Base-by-base conservation (phyloP, 208 protist species). In the Leishmania lainsoni region DNA sequence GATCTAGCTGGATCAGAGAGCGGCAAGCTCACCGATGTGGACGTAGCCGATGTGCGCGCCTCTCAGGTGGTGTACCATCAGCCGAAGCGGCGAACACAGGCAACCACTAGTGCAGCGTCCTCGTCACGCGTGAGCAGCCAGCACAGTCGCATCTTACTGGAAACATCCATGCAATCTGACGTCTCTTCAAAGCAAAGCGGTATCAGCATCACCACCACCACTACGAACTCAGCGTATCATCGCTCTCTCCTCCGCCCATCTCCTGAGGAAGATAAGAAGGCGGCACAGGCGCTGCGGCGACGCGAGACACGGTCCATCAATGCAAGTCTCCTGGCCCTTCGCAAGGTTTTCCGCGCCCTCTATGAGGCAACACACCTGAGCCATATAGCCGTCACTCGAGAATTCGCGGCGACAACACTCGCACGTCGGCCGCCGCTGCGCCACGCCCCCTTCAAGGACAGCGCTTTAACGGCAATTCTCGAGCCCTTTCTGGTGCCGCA, bases 1-100 rank as follows among this genome's bases (percentile, higher is more conserved):
- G 92, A 96, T 76, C 83, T 96, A 0, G 92, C 92, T 1, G 92
- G 92, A 16, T 94, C 90, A 10, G 92, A 96, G 81, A 89, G 87
- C 59, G 72, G 72, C 2, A 61, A 73, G 45, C 81, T 83, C 77
- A 52, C 82, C 2, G 90, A 86, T 26, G 76, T 35, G 4, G 72
- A 71, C 58, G n/a, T 48, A 22, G 39, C 32, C 17, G 35, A 29
- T 48, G 20, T n/a, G 9, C 5, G 10, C 32, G 9, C 35, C 26
- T 45, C 71, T 32, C 16, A 32, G 68, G 12, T 68, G 35, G 70
- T n/a, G 49, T 2, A 32, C 32, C 63, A 14, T 66, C 29, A 58
- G 9, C 52, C n/a, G n/a, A 54, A 22, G 45, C 39, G 26, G 35
- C 58, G 5, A 51, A 48, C 29, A 56, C 66, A 16, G 32, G 48